Base-by-base conservation (phyloP, 345 rosid species). In the Populus tremula region DNA sequence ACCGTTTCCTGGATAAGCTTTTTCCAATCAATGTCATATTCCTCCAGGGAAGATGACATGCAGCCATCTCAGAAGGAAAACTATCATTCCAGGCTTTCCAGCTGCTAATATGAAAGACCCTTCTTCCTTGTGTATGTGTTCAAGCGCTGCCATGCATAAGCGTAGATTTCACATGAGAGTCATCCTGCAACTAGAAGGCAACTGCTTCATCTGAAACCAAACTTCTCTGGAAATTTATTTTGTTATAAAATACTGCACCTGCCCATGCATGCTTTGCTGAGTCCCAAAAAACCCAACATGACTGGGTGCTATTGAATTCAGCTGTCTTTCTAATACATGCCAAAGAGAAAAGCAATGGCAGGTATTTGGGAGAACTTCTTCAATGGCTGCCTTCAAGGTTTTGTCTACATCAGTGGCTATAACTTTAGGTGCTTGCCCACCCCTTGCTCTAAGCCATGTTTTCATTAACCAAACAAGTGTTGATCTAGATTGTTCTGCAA, bases 121-220 rank as follows among this genome's bases (percentile, higher is more conserved):
- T 77, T 50, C 62, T 36, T 74, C 75, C 18, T 77, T 70, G 82
- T 54, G 82, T 76, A 76, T 85, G 90, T 81, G 92, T 88, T 65
- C 92, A 81, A 76, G 88, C 78, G 81, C 82, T 84, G 47, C 91
- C 84, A 70, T 88, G 89, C 80, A 91, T 59, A 71, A 87, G 90
- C 23, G 89, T 68, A 70, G 92, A 78, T 83, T 93, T 89, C 84
- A 91, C 77, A 77, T 88, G 87, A 33, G 84, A 75, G 53, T 91
- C 89, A 69, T 87, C 93, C 92, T 91, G 81, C 45, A 78, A 49
- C 61, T 31, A 36, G 5, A 1, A 67, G 59, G 76, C 64, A 76
- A 62, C 53, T 64, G 70, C 72, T 67, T 25, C 23, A 67, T 50
- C 38, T 50, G 29, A 59, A 71, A 31, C 21, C 49, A 75, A 76